These are phyloP conservation scores for Clarkia xantiana DNA, from an alignment of 345 rosid genomes.

Conservation along the genomic window DNA sequence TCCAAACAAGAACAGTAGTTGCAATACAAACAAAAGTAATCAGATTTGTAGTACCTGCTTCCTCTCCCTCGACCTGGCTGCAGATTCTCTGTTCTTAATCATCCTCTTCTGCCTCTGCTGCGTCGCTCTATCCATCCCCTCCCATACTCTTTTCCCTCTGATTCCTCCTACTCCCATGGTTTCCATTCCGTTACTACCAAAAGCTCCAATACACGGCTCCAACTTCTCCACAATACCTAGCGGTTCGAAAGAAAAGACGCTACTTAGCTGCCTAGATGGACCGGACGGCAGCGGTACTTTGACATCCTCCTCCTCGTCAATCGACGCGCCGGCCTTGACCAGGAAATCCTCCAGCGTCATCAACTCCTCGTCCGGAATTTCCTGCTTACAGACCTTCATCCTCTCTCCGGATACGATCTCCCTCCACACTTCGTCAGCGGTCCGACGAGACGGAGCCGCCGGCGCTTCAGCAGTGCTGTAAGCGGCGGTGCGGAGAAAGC, in stretches of 20 bases:
- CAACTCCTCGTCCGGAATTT: constrained; percentile 55
- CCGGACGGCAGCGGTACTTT: background rate
- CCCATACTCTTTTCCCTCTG: constrained; percentile 70
- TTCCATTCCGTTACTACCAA: constrained; percentile 16
- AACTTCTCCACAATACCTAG: constrained; percentile 14
- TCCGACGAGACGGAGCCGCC: constrained; percentile 26
- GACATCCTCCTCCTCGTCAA: constrained; percentile 12
- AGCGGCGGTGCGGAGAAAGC: constrained; percentile 18
- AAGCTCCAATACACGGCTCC: no score
- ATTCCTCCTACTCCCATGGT: constrained; percentile 28
- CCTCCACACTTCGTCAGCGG: constrained; percentile 71
- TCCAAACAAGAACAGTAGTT: background rate
- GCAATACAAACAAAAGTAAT: background rate
- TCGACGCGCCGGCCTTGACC: constrained; percentile 51
- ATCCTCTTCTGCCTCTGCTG: constrained; percentile 92
- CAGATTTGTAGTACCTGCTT: constrained; percentile 39
- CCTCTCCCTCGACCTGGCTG: constrained; percentile 92
- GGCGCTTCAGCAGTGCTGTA: constrained; percentile 16
- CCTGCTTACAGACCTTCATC: constrained; percentile 53
- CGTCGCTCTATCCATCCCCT: constrained; percentile 70
- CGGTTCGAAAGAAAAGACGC: constrained; percentile 39
- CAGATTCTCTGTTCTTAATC: constrained; percentile 97
- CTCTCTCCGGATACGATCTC: constrained; percentile 59
- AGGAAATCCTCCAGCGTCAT: constrained; percentile 91
- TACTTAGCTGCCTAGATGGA: constrained; percentile 19